Conservation (phyloP, 2,329 filamentous ascomycete species). For the Mycosphaerella sp. region DNA sequence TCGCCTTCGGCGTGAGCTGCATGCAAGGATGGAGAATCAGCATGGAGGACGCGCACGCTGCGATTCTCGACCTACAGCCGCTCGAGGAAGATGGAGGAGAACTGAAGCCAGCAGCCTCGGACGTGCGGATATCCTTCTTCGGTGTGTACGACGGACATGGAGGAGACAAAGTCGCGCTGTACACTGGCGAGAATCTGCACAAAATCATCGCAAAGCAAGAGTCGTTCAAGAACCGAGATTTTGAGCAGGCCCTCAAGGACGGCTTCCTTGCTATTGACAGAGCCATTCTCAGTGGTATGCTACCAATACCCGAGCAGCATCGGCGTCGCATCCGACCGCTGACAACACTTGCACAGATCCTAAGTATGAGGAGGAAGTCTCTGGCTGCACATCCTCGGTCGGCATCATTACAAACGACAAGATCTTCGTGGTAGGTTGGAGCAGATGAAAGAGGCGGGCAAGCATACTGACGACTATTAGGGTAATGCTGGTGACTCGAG, state of each 20-base stretch:
- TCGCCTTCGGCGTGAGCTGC: conserved; percentile 89
- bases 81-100: conserved; percentile 49
- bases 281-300: conserved; percentile 86
- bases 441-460: neutral
- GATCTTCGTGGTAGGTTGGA: conserved; percentile 79
- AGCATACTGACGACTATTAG: conserved; percentile 44
- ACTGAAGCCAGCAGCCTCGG: conserved; percentile 53
- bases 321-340: conserved; percentile 15
- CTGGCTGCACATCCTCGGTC: conserved; percentile 93
- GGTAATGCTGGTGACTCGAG: conserved; percentile 96
- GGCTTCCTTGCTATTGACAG: conserved; percentile 94
- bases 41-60: conserved; percentile 96
- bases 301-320: neutral
- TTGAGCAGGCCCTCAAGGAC: conserved; percentile 94
- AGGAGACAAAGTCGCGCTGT: conserved; percentile 91
- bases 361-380: conserved; percentile 95
- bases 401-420: conserved; percentile 83
- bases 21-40: conserved; percentile 99
- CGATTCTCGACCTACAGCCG: conserved; percentile 77
- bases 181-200: conserved; percentile 87
- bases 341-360: conserved; percentile 60
- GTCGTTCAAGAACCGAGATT: conserved; percentile 81
- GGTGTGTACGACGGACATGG: conserved; percentile 98
- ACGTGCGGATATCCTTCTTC: conserved; percentile 83
- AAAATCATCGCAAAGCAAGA: conserved; percentile 94